Conservation (phyloP, 306 rosid species). For the Erythrophleum fordii region DNA sequence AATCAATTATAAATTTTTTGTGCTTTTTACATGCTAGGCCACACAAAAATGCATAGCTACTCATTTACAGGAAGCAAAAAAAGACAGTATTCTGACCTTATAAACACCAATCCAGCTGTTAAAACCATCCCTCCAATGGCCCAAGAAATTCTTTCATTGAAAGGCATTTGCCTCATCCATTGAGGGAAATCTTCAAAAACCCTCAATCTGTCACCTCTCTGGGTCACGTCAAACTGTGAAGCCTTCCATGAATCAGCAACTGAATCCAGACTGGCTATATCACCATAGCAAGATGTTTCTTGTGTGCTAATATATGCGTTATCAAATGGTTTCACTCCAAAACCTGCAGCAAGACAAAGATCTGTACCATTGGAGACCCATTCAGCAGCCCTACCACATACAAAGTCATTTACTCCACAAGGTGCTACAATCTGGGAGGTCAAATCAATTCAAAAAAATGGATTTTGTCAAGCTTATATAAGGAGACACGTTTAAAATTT, state of each 20-base stretch:
- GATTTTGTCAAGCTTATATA: slow-evolving; percentile 7
- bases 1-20: background rate
- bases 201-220: slow-evolving; percentile 44
- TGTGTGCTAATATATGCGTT: slow-evolving; percentile 38
- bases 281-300: slow-evolving; percentile 77
- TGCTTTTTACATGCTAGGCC: slow-evolving; percentile 6
- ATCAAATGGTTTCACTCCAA: slow-evolving; percentile 58
- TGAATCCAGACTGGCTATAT: slow-evolving; percentile 72
- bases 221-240: slow-evolving; percentile 49
- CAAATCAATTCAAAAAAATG: slow-evolving; percentile 43
- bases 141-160: slow-evolving; percentile 83
- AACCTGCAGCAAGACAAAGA: slow-evolving; percentile 90
- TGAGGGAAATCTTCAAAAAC: slow-evolving; percentile 62
- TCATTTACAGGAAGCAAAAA: slow-evolving; percentile 22
- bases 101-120: slow-evolving; percentile 77
- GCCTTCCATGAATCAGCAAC: slow-evolving; percentile 82
- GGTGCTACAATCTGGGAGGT: slow-evolving; percentile 83
- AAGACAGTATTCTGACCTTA: slow-evolving; percentile 58
- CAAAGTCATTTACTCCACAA: slow-evolving; percentile 93
- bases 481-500: slow-evolving; percentile 18
- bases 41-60: slow-evolving; percentile 19
- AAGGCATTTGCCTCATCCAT: slow-evolving; percentile 65
- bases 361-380: slow-evolving; percentile 96
- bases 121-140: slow-evolving; percentile 95
- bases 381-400: slow-evolving; percentile 93